Percentiles rank a stretch among this genome's conserved stretches.
Evolutionary conservation across 2,329 filamentous ascomycete genomes (phyloP).

Genomic region (Colletotrichum phormii): DNA sequence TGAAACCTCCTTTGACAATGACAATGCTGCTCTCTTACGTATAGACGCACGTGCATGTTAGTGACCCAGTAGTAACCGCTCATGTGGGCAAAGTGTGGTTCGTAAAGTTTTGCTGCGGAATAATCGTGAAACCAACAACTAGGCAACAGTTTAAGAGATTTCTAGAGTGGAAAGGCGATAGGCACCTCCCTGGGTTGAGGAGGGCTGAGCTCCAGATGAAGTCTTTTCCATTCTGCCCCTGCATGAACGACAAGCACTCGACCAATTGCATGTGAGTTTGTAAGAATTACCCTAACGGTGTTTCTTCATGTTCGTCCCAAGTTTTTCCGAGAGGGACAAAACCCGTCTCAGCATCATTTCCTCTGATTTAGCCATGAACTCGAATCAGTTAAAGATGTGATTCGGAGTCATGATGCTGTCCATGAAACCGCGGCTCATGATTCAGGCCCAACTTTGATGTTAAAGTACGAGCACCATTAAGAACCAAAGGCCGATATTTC

Average conservation of each 20-base stretch:
- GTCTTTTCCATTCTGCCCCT: not conserved
- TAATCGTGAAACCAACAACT: not conserved
- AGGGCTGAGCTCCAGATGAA: not conserved
- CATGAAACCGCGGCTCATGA: not conserved
- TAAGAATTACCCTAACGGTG: not conserved
- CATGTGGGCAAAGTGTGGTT: not conserved
- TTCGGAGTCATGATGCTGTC: not conserved
- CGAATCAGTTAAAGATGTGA: not conserved
- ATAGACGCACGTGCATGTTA: not conserved
- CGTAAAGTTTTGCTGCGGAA: not conserved
- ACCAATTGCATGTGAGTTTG: not conserved
- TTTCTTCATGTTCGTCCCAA: not conserved
- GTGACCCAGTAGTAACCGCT: not conserved
- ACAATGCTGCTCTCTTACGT: not conserved
- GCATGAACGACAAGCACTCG: not conserved
- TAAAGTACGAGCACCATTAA: no score
- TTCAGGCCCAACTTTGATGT: no score
- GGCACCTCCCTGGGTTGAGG: not conserved
- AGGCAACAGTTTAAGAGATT: conserved; percentile 23
- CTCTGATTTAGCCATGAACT: not conserved
- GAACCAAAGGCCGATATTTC: no score
- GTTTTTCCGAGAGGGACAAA: not conserved
- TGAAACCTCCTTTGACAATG: not conserved
- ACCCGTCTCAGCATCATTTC: not conserved
- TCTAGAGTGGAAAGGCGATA: not conserved